Evolutionary conservation across 108 stramenopile genomes (phyloP).

Genomic region (Chaetoceros muelleri): DNA sequence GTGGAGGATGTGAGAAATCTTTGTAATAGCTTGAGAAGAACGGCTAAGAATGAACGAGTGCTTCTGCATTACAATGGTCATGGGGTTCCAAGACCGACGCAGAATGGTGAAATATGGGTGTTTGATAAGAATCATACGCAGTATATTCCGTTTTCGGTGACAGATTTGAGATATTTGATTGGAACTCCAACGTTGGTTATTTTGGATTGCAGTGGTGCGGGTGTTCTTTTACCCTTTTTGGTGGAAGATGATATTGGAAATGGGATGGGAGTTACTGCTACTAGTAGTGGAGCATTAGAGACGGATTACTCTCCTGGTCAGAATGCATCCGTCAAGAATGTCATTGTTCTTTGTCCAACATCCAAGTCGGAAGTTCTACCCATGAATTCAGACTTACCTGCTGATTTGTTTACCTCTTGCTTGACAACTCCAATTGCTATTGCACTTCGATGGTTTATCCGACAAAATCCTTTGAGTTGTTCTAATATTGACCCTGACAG

Average conservation of each 20-base stretch:
- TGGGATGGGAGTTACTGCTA: constrained; percentile 5
- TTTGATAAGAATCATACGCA: constrained; percentile 96
- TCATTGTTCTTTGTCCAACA: constrained; percentile 94
- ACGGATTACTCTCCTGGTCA: constrained; percentile 13
- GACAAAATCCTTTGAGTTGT: constrained; percentile 61
- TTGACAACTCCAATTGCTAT: constrained; percentile 96
- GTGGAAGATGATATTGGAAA: neutral
- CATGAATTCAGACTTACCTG: constrained; percentile 87
- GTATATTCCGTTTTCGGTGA: constrained; percentile 90
- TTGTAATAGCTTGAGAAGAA: constrained; percentile 59
- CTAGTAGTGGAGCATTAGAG: constrained; percentile 9
- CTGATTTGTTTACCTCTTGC: constrained; percentile 97
- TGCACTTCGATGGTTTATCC: constrained; percentile 92
- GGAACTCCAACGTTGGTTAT: constrained; percentile 82
- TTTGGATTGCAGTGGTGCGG: constrained; percentile 89
- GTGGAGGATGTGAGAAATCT: constrained; percentile 84
- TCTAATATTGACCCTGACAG: constrained; percentile 42
- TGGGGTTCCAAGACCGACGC: constrained; percentile 94
- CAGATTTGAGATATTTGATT: constrained; percentile 85
- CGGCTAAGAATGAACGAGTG: constrained; percentile 73
- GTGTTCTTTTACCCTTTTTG: constrained; percentile 83
- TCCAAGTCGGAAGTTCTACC: constrained; percentile 90
- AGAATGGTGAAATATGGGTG: constrained; percentile 94
- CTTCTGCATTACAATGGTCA: constrained; percentile 98
- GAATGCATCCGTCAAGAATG: constrained; percentile 60